A percentile compares a stretch with the other conserved stretches of the same genome.
Evolutionary conservation across 2,329 filamentous ascomycete genomes (phyloP).

Genomic region (Stemphylium lycopersici): DNA sequence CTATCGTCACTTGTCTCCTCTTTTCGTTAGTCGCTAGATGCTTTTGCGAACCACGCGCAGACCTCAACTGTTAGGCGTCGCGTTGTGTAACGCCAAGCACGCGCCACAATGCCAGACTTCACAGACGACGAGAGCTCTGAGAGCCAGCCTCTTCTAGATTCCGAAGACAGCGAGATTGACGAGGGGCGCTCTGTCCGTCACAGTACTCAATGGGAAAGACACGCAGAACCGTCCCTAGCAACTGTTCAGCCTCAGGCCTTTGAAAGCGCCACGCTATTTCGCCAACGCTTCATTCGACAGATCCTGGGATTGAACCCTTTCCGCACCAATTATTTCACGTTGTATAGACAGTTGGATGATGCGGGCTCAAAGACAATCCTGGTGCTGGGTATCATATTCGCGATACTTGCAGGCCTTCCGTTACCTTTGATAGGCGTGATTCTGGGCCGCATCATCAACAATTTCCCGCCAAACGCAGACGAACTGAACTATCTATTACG

Average conservation of each 20-base stretch:
- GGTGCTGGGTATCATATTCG: slow-evolving; percentile 44
- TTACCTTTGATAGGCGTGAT: slow-evolving; percentile 68
- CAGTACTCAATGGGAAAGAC: slow-evolving; percentile 40
- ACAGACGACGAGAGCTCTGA: slow-evolving; percentile 23
- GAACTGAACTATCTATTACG: slow-evolving; percentile 50
- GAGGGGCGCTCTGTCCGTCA: slow-evolving; percentile 23
- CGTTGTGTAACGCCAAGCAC: slow-evolving; percentile 8
- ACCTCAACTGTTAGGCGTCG: slow-evolving; percentile 8
- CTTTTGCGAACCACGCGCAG: background rate
- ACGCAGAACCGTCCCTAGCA: slow-evolving; percentile 44
- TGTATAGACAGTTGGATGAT: slow-evolving; percentile 55
- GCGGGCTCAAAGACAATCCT: slow-evolving; percentile 47
- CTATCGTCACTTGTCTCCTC: background rate
- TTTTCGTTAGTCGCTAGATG: background rate
- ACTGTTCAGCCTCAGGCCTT: slow-evolving; percentile 45
- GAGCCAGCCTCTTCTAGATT: slow-evolving; percentile 28
- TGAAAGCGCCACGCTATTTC: slow-evolving; percentile 36
- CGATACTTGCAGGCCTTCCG: slow-evolving; percentile 63
- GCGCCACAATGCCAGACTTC: slow-evolving; percentile 11
- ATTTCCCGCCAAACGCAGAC: slow-evolving; percentile 56
- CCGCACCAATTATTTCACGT: slow-evolving; percentile 56
- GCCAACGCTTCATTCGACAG: slow-evolving; percentile 45
- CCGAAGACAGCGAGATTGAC: slow-evolving; percentile 25
- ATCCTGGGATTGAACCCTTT: slow-evolving; percentile 53
- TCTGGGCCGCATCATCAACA: slow-evolving; percentile 57